Evolutionary conservation across 2,329 filamentous ascomycete species (phyloP).

Genomic region (Alternaria tenuissima): DNA sequence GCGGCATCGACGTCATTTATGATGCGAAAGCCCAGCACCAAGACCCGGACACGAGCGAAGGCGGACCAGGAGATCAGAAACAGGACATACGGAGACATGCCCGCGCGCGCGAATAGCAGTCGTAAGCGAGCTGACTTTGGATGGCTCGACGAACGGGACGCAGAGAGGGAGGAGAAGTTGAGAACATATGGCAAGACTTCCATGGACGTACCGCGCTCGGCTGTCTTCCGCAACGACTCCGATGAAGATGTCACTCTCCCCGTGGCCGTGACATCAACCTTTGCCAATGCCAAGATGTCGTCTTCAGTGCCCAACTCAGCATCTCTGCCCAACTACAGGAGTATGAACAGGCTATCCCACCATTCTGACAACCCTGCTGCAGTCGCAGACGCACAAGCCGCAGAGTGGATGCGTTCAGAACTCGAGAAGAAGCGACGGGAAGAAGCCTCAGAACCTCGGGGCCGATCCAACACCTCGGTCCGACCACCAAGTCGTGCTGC

Average conservation of each 20-base stretch:
- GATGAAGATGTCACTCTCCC: conserved; percentile 53
- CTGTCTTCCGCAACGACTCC: conserved; percentile 31
- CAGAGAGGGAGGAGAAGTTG: conserved; percentile 34
- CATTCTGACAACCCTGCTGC: conserved; percentile 46
- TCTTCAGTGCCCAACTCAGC: conserved; percentile 56
- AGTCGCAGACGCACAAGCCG: conserved; percentile 50
- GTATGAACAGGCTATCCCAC: conserved; percentile 42
- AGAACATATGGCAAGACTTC: conserved; percentile 31
- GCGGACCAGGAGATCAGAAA: conserved; percentile 27
- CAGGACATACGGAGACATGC: conserved; percentile 26
- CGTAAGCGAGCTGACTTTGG: conserved; percentile 42
- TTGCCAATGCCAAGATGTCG: conserved; percentile 46
- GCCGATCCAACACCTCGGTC: conserved; percentile 29
- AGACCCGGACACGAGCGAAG: conserved; percentile 35
- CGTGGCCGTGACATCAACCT: conserved; percentile 53
- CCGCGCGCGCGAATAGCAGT: conserved; percentile 44
- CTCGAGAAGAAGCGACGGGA: conserved; percentile 53
- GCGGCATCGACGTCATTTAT: conserved; percentile 32
- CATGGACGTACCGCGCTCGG: conserved; percentile 30
- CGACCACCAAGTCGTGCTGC: conserved; percentile 47
- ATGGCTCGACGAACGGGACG: conserved; percentile 32
- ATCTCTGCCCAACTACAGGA: conserved; percentile 45
- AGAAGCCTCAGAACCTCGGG: conserved; percentile 30
- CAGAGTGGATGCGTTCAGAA: conserved; percentile 56
- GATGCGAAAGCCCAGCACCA: conserved; percentile 34